Percentiles rank a stretch among this genome's conserved stretches.
Evolutionary conservation across 2,329 filamentous ascomycete species (phyloP).

Genomic region (Aspergillus felis): DNA sequence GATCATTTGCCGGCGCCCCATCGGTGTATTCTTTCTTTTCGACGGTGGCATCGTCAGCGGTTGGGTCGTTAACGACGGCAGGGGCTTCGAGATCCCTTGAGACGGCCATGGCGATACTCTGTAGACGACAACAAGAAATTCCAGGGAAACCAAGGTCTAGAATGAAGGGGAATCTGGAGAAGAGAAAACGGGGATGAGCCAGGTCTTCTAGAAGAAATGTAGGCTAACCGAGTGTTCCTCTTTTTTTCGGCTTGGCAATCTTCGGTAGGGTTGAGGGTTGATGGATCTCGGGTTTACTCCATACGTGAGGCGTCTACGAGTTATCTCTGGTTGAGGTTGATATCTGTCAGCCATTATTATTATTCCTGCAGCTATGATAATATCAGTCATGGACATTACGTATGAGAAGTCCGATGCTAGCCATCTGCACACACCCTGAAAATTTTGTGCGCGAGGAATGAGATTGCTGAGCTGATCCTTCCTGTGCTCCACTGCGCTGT

Average conservation of each 20-base stretch:
- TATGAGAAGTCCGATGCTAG: neutral
- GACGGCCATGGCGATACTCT: neutral
- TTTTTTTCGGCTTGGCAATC: neutral
- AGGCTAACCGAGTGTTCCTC: neutral
- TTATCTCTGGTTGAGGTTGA: neutral
- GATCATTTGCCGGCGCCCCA: constrained; percentile 20
- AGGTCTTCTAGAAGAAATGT: neutral
- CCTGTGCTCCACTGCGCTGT: neutral
- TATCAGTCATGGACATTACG: neutral
- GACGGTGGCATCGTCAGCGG: neutral
- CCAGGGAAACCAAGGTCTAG: neutral
- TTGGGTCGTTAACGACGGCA: constrained; percentile 1
- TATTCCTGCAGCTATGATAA: too few species aligned
- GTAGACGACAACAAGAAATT: neutral
- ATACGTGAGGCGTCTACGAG: too few species aligned
- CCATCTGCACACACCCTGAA: neutral
- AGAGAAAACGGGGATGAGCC: neutral
- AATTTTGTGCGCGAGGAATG: neutral
- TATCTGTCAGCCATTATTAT: neutral
- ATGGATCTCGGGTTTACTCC: too few species aligned
- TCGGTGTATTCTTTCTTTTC: constrained; percentile 9
- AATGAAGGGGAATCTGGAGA: neutral
- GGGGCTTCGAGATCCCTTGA: constrained; percentile 1
- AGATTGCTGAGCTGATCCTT: neutral
- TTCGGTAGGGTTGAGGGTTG: neutral